These are phyloP conservation scores for Triticum aestivum DNA, from an alignment of 176 grass and related monocot species.

Conservation along the genomic window DNA sequence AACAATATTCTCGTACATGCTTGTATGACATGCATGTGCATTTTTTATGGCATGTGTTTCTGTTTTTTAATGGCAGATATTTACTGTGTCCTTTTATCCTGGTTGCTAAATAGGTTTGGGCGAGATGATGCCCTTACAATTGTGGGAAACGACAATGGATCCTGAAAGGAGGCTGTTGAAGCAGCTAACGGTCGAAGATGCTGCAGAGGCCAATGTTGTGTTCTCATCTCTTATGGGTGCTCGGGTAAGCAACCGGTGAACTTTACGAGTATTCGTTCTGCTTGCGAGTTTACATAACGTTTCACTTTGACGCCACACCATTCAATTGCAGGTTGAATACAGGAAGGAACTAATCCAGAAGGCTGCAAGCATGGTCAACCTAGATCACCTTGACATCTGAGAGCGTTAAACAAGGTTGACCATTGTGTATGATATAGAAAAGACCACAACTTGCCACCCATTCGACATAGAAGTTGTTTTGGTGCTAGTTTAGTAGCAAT, in stretches of 20 bases:
- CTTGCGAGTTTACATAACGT: neutral
- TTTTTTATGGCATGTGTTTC: neutral
- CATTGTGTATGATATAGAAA: conserved; percentile 35
- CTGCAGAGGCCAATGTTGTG: conserved; percentile 79
- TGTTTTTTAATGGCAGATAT: neutral
- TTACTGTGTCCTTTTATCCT: conserved; percentile 28
- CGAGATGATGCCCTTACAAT: conserved; percentile 95
- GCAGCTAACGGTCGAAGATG: conserved; percentile 86
- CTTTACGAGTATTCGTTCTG: neutral
- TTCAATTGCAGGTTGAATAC: conserved; percentile 65
- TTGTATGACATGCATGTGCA: neutral
- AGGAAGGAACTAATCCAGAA: conserved; percentile 85
- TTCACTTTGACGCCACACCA: neutral
- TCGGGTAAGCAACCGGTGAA: conserved; percentile 52
- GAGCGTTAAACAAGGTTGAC: conserved; percentile 1
- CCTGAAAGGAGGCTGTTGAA: conserved; percentile 89
- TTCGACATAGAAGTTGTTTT: conserved; percentile 5
- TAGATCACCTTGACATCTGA: conserved; percentile 92
- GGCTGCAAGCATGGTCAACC: conserved; percentile 61
- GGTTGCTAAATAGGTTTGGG: conserved; percentile 63
- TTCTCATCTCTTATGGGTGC: conserved; percentile 91
- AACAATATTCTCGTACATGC: neutral
- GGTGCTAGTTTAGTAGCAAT: conserved; percentile 18
- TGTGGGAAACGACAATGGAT: conserved; percentile 97
- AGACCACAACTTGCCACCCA: neutral